Conservation (phyloP, 352 stramenopile genomes). For the Phytophthora meadii region DNA sequence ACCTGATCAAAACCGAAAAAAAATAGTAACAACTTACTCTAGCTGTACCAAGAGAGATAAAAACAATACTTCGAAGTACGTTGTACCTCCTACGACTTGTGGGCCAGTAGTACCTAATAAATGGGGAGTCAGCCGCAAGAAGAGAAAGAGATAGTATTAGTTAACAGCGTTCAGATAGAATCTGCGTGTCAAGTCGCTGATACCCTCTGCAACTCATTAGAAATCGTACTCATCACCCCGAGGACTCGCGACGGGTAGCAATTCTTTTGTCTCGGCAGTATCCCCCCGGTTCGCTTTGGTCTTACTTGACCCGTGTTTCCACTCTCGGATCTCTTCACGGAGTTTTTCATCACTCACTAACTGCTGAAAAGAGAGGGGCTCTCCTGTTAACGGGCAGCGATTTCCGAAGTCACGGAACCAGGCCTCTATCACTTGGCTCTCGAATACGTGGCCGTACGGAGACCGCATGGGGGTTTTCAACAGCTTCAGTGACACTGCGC, state of each 20-base stretch:
- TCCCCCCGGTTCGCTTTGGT: slow-evolving; percentile 13
- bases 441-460: slow-evolving; percentile 81
- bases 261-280: slow-evolving; percentile 3
- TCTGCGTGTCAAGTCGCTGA: too few relatives aligned
- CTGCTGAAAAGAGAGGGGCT: slow-evolving; percentile 66
- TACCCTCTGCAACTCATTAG: slow-evolving; percentile 1
- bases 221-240: slow-evolving; percentile 38
- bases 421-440: slow-evolving; percentile 76
- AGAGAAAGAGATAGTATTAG: too few relatives aligned
- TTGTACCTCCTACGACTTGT: too few relatives aligned
- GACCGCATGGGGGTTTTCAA: slow-evolving; percentile 74
- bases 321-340: slow-evolving; percentile 63
- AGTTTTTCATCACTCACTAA: slow-evolving; percentile 62
- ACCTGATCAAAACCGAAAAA: too few relatives aligned
- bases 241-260: slow-evolving; percentile 16
- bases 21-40: too few relatives aligned
- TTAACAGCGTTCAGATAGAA: too few relatives aligned
- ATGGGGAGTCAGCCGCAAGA: too few relatives aligned
- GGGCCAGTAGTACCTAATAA: too few relatives aligned
- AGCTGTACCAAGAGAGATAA: too few relatives aligned
- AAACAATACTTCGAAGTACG: too few relatives aligned
- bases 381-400: slow-evolving; percentile 74
- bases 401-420: slow-evolving; percentile 89
- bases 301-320: slow-evolving; percentile 61
- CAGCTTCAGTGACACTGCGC: slow-evolving; percentile 75